A percentile compares a stretch with the other conserved stretches of the same genome.
phyloP scores from a whole-genome alignment of 2,329 filamentous ascomycete genomes.

The Corniculantispora saksenae region DNA sequence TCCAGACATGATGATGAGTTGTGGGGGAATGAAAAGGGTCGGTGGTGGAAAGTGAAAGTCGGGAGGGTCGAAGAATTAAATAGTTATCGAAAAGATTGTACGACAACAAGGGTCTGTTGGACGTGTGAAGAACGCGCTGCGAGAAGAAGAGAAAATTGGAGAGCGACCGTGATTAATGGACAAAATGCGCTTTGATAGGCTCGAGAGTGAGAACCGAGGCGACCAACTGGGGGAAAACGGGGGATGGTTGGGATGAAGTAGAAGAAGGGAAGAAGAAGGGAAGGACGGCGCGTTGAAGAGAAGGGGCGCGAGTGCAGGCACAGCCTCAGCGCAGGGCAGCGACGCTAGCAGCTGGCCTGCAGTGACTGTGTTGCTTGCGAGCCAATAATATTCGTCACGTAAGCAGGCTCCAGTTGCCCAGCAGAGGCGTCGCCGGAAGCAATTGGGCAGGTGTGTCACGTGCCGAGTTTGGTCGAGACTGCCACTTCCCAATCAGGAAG shows the following conservation, averaged over 20 bases:
- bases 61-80: background rate
- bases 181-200: background rate
- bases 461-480: background rate
- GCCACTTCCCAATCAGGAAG: conserved; percentile 3
- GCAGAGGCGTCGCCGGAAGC: background rate
- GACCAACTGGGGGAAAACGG: background rate
- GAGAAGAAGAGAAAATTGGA: background rate
- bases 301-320: conserved; percentile 22
- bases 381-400: conserved; percentile 15
- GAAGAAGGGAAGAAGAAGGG: conserved; percentile 18
- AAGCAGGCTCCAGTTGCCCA: background rate
- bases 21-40: background rate
- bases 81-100: conserved; percentile 19
- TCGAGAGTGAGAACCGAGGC: background rate
- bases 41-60: background rate
- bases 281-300: conserved; percentile 16
- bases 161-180: background rate
- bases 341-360: background rate
- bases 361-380: background rate
- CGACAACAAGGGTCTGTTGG: conserved; percentile 5
- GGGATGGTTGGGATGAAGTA: conserved; percentile 17
- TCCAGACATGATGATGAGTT: conserved; percentile 70
- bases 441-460: conserved; percentile 4
- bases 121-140: conserved; percentile 16
- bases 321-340: background rate